Conservation (phyloP, 495 filamentous ascomycete genomes). For the Xylaria sp. region DNA sequence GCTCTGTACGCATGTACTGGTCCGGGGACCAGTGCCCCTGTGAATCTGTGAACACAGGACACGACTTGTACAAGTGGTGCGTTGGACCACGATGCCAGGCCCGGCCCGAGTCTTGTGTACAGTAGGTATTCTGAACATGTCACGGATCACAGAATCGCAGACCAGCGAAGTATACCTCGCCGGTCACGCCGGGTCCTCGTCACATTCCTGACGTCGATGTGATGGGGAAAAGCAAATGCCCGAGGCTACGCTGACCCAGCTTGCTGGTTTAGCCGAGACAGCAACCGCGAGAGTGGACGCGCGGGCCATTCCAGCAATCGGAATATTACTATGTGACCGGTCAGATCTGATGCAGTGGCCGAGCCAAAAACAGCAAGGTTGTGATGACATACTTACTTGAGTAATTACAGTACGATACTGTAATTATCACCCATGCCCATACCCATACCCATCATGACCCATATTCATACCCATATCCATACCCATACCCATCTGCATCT, state of each 20-base stretch:
- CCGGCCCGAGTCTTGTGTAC: background rate
- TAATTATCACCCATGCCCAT: constrained; percentile 11
- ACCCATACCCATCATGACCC: constrained; percentile 7
- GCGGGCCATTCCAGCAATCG: constrained; percentile 2
- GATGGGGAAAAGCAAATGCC: constrained; percentile 16
- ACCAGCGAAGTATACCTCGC: background rate
- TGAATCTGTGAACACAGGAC: background rate
- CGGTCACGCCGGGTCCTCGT: constrained; percentile 5
- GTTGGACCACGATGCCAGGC: background rate
- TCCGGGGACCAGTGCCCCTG: background rate
- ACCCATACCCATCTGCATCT: constrained; percentile 4
- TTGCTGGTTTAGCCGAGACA: background rate
- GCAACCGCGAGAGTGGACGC: background rate
- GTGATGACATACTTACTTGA: background rate
- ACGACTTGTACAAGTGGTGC: background rate
- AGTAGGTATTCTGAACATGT: background rate
- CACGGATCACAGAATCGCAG: too few relatives aligned
- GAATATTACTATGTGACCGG: constrained; percentile 13
- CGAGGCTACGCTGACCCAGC: constrained; percentile 18
- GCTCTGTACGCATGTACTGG: too few relatives aligned
- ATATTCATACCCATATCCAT: too few relatives aligned
- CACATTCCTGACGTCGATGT: constrained; percentile 11
- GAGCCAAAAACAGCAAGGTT: constrained; percentile 22
- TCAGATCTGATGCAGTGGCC: constrained; percentile 20
- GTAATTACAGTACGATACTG: background rate